Conservation (phyloP, 192 early-diverging fungal species). For the Diversispora eburnea region DNA sequence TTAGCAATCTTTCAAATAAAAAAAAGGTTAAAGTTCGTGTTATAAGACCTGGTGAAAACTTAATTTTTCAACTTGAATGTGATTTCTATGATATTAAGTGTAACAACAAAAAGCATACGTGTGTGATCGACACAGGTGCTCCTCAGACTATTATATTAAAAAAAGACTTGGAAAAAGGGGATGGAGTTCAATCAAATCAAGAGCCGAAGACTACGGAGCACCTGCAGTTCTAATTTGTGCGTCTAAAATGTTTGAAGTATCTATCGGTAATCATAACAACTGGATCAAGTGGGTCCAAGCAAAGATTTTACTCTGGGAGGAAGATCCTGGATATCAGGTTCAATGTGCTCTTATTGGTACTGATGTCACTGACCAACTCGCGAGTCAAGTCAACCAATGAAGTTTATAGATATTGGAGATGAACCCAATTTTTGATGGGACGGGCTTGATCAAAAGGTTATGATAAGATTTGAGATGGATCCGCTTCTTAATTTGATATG, state of each 20-base stretch:
- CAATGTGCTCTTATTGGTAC: slow-evolving; percentile 16
- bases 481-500: too few relatives aligned
- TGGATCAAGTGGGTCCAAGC: slow-evolving; percentile 4
- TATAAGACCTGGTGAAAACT: slow-evolving; percentile 5
- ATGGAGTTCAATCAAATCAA: background rate
- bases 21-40: slow-evolving; percentile 17
- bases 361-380: slow-evolving; percentile 15
- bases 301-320: slow-evolving; percentile 16
- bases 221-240: background rate
- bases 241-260: slow-evolving; percentile 16
- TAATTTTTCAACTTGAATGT: background rate
- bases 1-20: slow-evolving; percentile 25
- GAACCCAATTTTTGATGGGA: too few relatives aligned
- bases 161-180: background rate
- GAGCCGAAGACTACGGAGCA: background rate
- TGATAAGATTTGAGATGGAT: too few relatives aligned
- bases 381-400: too few relatives aligned
- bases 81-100: background rate
- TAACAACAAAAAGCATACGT: slow-evolving; percentile 16
- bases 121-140: slow-evolving; percentile 22
- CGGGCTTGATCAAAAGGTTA: too few relatives aligned
- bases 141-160: slow-evolving; percentile 9
- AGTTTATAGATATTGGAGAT: too few relatives aligned
- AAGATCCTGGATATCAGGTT: background rate
- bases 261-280: slow-evolving; percentile 11